A percentile compares a stretch with the other conserved stretches of the same genome.
Evolutionary conservation across 768 basidiomycete species (phyloP).

Genomic region (Boletus rubescentipes): DNA sequence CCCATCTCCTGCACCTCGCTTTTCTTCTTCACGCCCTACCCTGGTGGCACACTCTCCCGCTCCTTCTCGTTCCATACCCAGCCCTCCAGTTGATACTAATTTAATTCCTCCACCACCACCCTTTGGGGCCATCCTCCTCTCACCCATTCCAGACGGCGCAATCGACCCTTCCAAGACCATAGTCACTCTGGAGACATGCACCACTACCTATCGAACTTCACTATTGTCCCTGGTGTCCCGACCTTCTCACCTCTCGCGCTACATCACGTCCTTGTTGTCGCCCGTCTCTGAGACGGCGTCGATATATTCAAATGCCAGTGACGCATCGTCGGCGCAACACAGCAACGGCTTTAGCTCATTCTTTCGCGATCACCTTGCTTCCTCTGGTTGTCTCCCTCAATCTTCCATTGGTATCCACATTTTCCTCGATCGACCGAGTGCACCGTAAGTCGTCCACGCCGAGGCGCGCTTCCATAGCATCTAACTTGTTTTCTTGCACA

Average conservation of each 20-base stretch:
- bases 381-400: constrained; percentile 52
- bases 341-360: constrained; percentile 43
- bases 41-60: constrained; percentile 29
- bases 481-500: constrained; percentile 26
- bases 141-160: constrained; percentile 46
- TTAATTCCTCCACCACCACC: constrained; percentile 49
- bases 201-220: constrained; percentile 62
- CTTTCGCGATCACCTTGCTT: constrained; percentile 62
- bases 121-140: constrained; percentile 68
- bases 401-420: constrained; percentile 56
- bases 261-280: constrained; percentile 47
- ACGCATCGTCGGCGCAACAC: constrained; percentile 23
- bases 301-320: constrained; percentile 52
- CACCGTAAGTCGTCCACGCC: constrained; percentile 56
- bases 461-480: background rate
- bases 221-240: constrained; percentile 66
- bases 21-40: constrained; percentile 37
- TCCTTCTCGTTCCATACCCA: constrained; percentile 46
- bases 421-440: constrained; percentile 78
- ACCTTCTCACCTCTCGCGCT: constrained; percentile 63
- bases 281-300: constrained; percentile 51
- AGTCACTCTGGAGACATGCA: constrained; percentile 74
- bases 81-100: constrained; percentile 47
- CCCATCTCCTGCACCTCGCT: constrained; percentile 27
- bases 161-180: constrained; percentile 62